Percentiles rank a stretch among this genome's conserved stretches.
phyloP scores from a whole-genome alignment of 176 grass and related monocot genomes.

The Rhynchospora breviuscula region DNA sequence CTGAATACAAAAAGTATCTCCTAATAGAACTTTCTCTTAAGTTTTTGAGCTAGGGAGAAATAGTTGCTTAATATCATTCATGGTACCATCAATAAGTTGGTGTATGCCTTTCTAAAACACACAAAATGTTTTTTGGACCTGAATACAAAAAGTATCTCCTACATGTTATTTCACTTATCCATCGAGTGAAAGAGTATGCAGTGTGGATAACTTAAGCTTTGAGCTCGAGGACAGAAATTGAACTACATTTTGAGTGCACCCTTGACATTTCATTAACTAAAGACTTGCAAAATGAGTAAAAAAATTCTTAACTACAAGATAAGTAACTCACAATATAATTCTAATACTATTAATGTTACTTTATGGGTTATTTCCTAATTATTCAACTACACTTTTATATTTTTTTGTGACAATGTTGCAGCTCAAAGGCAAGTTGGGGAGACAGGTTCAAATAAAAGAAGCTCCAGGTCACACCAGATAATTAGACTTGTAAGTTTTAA shows the following conservation, averaged over 20 bases:
- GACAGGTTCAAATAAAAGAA: conserved; percentile 88
- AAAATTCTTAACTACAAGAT: not conserved
- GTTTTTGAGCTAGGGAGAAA: not conserved
- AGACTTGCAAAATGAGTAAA: not conserved
- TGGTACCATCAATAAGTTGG: not conserved
- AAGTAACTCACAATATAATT: not conserved
- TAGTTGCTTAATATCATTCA: not conserved
- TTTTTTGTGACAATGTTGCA: conserved; percentile 30
- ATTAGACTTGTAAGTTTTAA: conserved; percentile 75
- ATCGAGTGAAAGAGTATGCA: not conserved
- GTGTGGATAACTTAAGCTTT: not conserved
- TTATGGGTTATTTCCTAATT: conserved; percentile 15
- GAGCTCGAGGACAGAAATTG: not conserved
- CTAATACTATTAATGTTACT: not conserved
- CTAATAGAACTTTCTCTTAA: not conserved
- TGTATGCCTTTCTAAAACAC: not conserved
- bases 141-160: not conserved
- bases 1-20: not conserved
- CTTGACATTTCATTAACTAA: not conserved
- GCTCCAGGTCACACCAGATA: conserved; percentile 99
- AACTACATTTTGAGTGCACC: not conserved
- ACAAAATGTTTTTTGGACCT: not conserved
- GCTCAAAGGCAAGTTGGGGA: conserved; percentile 98
- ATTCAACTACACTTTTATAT: not conserved
- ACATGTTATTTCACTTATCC: not conserved